Percentiles rank a stretch among this genome's conserved stretches.
These are phyloP conservation scores for Ensete glaucum DNA, from an alignment of 176 grass and related monocot species.

Conservation along the genomic window DNA sequence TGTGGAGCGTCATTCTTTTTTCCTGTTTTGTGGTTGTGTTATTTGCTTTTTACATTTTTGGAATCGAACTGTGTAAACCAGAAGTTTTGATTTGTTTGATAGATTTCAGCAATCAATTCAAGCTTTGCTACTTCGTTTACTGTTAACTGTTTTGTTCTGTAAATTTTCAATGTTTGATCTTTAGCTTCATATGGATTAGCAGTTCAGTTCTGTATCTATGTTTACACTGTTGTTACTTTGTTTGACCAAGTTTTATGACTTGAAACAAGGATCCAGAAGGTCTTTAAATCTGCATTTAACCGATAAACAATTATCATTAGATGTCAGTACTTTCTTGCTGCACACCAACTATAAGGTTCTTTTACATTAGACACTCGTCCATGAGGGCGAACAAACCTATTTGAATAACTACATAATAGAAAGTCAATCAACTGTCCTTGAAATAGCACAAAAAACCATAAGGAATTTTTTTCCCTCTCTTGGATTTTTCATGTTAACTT, in stretches of 20 bases:
- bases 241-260: neutral
- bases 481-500: neutral
- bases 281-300: neutral
- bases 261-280: neutral
- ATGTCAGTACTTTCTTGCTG: neutral
- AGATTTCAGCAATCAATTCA: neutral
- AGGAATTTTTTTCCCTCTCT: neutral
- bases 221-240: neutral
- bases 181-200: neutral
- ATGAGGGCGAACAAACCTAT: no score
- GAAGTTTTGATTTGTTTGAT: neutral
- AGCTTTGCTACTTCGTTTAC: neutral
- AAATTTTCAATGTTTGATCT: neutral
- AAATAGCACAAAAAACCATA: neutral
- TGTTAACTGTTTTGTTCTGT: neutral
- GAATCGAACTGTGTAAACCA: neutral
- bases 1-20: no score
- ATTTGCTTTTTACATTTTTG: neutral
- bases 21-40: neutral
- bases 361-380: no score
- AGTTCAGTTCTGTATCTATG: neutral
- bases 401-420: no score
- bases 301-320: neutral
- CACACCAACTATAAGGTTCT: neutral
- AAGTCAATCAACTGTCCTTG: neutral